A percentile compares a stretch with the other conserved stretches of the same genome.
Evolutionary conservation across 2,329 filamentous ascomycete species (phyloP).

Genomic region (Biscogniauxia sp.): DNA sequence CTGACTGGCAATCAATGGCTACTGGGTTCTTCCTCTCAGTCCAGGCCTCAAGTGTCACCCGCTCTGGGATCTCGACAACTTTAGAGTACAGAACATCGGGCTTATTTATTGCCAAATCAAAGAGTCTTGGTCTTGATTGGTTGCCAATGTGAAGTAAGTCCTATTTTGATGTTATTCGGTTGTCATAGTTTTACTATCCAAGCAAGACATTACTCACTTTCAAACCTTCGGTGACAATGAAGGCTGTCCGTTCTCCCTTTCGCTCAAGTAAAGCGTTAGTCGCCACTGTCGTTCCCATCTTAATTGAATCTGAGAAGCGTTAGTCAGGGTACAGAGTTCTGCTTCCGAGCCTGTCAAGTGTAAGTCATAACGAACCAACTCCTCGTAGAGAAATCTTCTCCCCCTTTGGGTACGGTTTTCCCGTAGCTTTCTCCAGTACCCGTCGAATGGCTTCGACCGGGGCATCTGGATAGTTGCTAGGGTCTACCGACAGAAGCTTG

Average conservation of each 20-base stretch:
- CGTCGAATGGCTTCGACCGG: conserved; percentile 88
- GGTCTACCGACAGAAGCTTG: conserved; percentile 87
- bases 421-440: conserved; percentile 50
- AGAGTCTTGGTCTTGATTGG: conserved; percentile 85
- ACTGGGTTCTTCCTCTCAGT: conserved; percentile 51
- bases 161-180: conserved; percentile 36
- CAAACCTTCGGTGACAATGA: conserved; percentile 85
- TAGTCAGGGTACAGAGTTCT: too few species aligned
- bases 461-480: conserved; percentile 88
- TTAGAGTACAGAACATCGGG: conserved; percentile 82
- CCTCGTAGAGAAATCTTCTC: conserved; percentile 75
- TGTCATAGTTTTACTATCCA: too few species aligned
- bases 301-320: conserved; percentile 89
- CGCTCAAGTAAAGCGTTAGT: conserved; percentile 89
- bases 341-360: too few species aligned
- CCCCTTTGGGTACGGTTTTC: conserved; percentile 66
- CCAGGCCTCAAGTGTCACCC: conserved; percentile 88
- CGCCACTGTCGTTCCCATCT: conserved; percentile 94
- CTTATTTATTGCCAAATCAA: conserved; percentile 82
- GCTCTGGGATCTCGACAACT: conserved; percentile 87
- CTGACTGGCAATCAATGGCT: conserved; percentile 31
- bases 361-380: conserved; percentile 47
- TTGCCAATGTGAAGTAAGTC: conserved; percentile 89
- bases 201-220: too few species aligned
- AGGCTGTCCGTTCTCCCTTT: conserved; percentile 83